Conservation (phyloP, 257 asterid genomes). For the Petrea volubilis region DNA sequence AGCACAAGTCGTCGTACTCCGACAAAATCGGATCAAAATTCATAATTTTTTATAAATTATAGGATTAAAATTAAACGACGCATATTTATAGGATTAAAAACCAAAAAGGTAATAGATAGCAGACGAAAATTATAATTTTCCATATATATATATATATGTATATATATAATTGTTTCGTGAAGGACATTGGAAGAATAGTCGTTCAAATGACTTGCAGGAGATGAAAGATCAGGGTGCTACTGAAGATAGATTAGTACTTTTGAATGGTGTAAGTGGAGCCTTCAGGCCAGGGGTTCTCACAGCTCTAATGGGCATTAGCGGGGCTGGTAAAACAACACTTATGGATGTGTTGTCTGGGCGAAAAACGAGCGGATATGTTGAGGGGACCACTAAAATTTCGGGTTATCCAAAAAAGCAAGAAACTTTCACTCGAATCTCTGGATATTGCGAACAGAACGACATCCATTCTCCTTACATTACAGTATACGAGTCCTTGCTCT, state of each 20-base stretch:
- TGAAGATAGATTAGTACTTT: slow-evolving; percentile 48
- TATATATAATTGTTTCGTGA: background rate
- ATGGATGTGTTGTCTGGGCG: slow-evolving; percentile 72
- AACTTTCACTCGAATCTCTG: slow-evolving; percentile 57
- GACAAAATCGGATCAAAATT: no score
- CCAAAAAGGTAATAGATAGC: no score
- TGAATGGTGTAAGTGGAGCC: slow-evolving; percentile 57
- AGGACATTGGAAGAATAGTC: background rate
- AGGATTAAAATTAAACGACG: no score
- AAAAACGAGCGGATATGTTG: slow-evolving; percentile 59
- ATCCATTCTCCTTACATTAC: slow-evolving; percentile 62
- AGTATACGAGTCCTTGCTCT: slow-evolving; percentile 50
- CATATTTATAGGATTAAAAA: no score
- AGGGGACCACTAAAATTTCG: slow-evolving; percentile 52
- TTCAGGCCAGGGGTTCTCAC: slow-evolving; percentile 63
- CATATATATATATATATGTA: no score
- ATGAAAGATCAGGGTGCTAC: slow-evolving; percentile 39
- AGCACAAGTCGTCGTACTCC: no score
- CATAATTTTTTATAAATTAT: no score
- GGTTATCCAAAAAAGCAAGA: slow-evolving; percentile 62
- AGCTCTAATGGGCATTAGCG: slow-evolving; percentile 67
- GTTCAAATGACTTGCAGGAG: slow-evolving; percentile 20
- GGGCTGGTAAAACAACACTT: slow-evolving; percentile 64
- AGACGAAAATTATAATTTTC: no score
- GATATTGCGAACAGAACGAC: slow-evolving; percentile 62